Percentiles rank a stretch among this genome's conserved stretches.
Conservation (phyloP, 768 basidiomycete species). For the Suillus discolor region DNA sequence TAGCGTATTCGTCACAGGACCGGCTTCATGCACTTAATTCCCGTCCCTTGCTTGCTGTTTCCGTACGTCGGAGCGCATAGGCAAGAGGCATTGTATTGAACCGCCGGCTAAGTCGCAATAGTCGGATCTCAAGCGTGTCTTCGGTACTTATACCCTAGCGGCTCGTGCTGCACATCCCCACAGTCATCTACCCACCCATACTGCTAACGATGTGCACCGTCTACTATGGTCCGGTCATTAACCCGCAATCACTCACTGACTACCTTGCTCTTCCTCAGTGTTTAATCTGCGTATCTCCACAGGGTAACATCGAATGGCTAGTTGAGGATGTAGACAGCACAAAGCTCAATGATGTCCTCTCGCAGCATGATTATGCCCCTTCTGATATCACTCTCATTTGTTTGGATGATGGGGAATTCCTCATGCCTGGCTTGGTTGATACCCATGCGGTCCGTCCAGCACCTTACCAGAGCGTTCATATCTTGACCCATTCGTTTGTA, state of each 20-base stretch:
- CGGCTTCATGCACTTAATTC: not conserved
- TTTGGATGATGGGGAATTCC: conserved; percentile 60
- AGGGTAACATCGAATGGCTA: conserved; percentile 73
- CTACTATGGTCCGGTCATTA: conserved; percentile 62
- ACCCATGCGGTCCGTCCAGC: conserved; percentile 71
- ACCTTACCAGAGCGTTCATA: not conserved
- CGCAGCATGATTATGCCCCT: conserved; percentile 50
- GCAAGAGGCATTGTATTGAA: not conserved
- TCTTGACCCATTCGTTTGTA: conserved; percentile 2
- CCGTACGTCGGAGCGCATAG: too few relatives aligned
- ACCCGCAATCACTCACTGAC: conserved; percentile 44
- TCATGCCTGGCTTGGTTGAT: conserved; percentile 90
- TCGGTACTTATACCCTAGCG: conserved; percentile 1
- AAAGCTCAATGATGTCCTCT: conserved; percentile 51
- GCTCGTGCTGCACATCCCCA: not conserved
- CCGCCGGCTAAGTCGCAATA: conserved; percentile 3
- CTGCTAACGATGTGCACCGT: conserved; percentile 32
- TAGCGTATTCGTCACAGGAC: not conserved
- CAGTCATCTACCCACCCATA: not conserved
- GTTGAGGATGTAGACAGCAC: conserved; percentile 55
- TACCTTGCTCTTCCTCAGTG: conserved; percentile 53
- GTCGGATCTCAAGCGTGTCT: not conserved
- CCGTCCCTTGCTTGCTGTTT: not conserved
- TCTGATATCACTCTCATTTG: conserved; percentile 32
- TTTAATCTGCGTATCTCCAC: conserved; percentile 51